Percentiles rank a stretch among this genome's conserved stretches.
These are phyloP conservation scores for Candida nanaspora DNA, from an alignment of 805 yeast species.

Conservation along the genomic window DNA sequence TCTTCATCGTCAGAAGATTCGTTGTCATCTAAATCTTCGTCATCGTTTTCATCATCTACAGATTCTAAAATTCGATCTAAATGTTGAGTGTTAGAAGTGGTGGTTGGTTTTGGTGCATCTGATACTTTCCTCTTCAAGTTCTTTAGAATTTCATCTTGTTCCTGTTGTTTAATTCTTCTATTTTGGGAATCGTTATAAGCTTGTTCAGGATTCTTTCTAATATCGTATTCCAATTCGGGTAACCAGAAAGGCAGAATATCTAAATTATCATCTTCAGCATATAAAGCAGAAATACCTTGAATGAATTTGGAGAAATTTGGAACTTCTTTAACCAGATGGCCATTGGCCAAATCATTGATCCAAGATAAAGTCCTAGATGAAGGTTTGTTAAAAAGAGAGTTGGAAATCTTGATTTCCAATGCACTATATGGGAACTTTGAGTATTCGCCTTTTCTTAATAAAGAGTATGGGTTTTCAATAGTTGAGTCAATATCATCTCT, in stretches of 20 bases:
- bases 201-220: constrained; percentile 70
- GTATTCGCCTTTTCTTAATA: constrained; percentile 80
- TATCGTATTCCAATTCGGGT: constrained; percentile 78
- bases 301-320: constrained; percentile 90
- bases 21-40: constrained; percentile 46
- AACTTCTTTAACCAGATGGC: constrained; percentile 85
- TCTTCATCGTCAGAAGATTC: constrained; percentile 40
- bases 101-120: constrained; percentile 28
- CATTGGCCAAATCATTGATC: constrained; percentile 79
- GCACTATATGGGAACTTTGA: constrained; percentile 79
- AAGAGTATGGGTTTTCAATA: constrained; percentile 58
- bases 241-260: constrained; percentile 93
- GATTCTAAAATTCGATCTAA: constrained; percentile 25
- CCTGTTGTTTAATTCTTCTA: constrained; percentile 40
- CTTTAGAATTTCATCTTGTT: constrained; percentile 29
- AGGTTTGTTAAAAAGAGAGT: constrained; percentile 41
- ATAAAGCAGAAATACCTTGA: constrained; percentile 86
- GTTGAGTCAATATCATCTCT: constrained; percentile 82
- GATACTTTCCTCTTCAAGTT: constrained; percentile 34
- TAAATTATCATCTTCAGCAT: constrained; percentile 82
- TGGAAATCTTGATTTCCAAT: constrained; percentile 67
- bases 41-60: constrained; percentile 29
- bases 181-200: constrained; percentile 62
- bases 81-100: constrained; percentile 18
- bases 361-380: constrained; percentile 46